Evolutionary conservation across 2,329 filamentous ascomycete species (phyloP), one percentile per base, ranked within the genome.

Genomic region (Xylariaceae sp.): DNA sequence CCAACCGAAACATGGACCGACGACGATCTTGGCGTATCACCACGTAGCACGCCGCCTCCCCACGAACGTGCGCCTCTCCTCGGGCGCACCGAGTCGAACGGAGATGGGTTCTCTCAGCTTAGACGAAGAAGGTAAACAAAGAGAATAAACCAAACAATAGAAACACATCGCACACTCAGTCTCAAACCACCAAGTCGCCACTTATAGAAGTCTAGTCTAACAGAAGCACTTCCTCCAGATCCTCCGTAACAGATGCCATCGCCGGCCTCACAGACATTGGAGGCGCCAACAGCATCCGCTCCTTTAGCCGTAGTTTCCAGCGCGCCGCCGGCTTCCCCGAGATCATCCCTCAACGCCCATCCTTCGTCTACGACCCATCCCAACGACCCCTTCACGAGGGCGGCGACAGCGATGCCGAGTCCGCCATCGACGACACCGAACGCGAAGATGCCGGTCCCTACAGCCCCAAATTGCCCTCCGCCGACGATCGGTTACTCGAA

Each of bases 291-390:
- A 95, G 90, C 74, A 89, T 97, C 68, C 88, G 94, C 70, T 96
- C 92, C 69, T 97, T 97, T 72, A 90, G 92, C 50, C 85, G 89
- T 62, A 96, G 90, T 67, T 96, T 92, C 89, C 90, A 93, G 74
- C 87, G 93, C 72, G 93, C 93, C 44, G 91, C 92, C 30, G 88
- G 83, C 59, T 97, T 97, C 74, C 83, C 86, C 64, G 92, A 97
- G 73, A 90, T 96, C 66, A 87, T 94, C 39, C 90, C 91, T 4
- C 87, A 89, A 57, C 84, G 87, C 13, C 86, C 87, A 11, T 88
- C 89, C 39, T 91, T 96, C 71, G 79, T 90, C 56, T 82, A 86
- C 63, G 80, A 81, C 1, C 78, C 83, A 48, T 83, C 85, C 49
- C 80, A 83, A 61, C 75, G 76, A 39, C 76, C 77, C 17, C 70